These are phyloP conservation scores for Aspergillus nomiae DNA, from an alignment of 2,329 filamentous ascomycete genomes.

Conservation along the genomic window DNA sequence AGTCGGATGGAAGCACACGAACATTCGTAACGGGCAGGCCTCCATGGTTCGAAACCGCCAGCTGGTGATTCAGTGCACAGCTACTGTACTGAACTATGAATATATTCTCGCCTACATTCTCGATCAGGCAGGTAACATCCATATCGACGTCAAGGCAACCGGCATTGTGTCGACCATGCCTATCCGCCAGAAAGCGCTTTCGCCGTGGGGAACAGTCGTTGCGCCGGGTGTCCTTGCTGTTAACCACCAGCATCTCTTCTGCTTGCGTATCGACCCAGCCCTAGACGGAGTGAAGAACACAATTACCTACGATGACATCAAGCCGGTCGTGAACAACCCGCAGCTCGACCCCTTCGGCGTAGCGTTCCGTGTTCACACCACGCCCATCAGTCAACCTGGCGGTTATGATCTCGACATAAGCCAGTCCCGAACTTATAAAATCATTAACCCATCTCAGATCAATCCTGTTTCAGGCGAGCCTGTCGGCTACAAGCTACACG, in stretches of 20 bases:
- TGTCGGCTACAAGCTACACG: conserved; percentile 46
- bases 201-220: conserved; percentile 63
- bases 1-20: conserved; percentile 71
- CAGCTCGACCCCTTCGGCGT: not conserved
- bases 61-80: conserved; percentile 68
- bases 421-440: not conserved
- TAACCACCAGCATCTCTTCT: conserved; percentile 72
- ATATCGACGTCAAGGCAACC: not conserved
- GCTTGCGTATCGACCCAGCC: conserved; percentile 64
- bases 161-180: not conserved
- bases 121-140: conserved; percentile 56
- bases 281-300: conserved; percentile 60
- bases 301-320: conserved; percentile 29
- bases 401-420: not conserved
- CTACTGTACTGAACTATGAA: conserved; percentile 71
- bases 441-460: not conserved
- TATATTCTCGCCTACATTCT: conserved; percentile 69
- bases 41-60: conserved; percentile 64
- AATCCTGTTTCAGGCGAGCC: conserved; percentile 46
- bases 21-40: conserved; percentile 64
- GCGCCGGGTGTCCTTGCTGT: conserved; percentile 65
- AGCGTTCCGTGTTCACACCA: not conserved
- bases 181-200: conserved; percentile 58
- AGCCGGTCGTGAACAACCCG: not conserved
- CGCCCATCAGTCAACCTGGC: not conserved